phyloP scores from a whole-genome alignment of 768 basidiomycete genomes.

The Lactarius pseudohatsudake region DNA sequence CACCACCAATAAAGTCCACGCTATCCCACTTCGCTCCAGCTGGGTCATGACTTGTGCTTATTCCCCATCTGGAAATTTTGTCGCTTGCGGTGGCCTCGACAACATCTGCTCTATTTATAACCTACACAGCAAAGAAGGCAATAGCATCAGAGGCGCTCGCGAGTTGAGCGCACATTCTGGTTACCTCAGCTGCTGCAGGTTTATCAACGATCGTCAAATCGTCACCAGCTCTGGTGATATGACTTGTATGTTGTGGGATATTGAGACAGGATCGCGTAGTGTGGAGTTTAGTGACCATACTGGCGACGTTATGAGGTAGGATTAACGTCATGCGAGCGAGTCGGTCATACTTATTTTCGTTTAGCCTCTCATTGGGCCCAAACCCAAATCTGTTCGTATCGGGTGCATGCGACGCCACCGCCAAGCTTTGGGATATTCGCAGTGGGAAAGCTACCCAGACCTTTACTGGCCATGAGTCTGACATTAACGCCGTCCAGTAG shows the following conservation, averaged over 20 bases:
- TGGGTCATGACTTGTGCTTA: constrained; percentile 99
- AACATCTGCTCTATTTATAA: constrained; percentile 99
- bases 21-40: constrained; percentile 94
- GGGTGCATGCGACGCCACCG: constrained; percentile 97
- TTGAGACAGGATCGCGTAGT: constrained; percentile 95
- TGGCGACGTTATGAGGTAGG: constrained; percentile 98
- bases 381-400: constrained; percentile 97
- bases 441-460: constrained; percentile 98
- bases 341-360: constrained; percentile 23
- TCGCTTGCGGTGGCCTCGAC: constrained; percentile 98
- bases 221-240: constrained; percentile 98
- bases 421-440: constrained; percentile 98
- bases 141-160: constrained; percentile 81
- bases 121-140: constrained; percentile 76
- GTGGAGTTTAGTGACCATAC: constrained; percentile 99
- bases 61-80: constrained; percentile 94
- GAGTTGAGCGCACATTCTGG: constrained; percentile 98
- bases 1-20: constrained; percentile 99
- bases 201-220: constrained; percentile 98
- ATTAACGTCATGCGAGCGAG: constrained; percentile 3
- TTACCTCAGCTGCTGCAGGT: constrained; percentile 96
- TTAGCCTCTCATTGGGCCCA: constrained; percentile 89
- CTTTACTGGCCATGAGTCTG: constrained; percentile 97
- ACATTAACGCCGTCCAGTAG: constrained; percentile 98
- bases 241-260: constrained; percentile 99